A percentile compares a stretch with the other conserved stretches of the same genome.
Conservation (phyloP, 805 yeast species). For the Candida glaebosa region DNA sequence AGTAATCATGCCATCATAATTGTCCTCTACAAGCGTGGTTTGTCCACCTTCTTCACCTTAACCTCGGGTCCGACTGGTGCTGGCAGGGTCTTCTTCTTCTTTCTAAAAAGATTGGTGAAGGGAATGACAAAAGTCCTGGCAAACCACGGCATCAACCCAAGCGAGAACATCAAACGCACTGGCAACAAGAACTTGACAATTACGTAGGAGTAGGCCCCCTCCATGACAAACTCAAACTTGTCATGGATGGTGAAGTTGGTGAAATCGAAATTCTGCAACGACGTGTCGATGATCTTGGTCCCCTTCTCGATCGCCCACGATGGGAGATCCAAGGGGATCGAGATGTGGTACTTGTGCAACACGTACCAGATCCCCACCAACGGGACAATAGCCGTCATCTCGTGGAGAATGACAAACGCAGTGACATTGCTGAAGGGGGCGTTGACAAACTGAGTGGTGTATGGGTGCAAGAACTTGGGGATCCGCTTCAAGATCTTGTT, state of each 20-base stretch:
- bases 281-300: conserved; percentile 50
- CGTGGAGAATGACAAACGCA: conserved; percentile 68
- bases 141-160: conserved; percentile 55
- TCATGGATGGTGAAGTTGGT: conserved; percentile 40
- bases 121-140: conserved; percentile 53
- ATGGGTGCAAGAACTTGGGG: conserved; percentile 50
- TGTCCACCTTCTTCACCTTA: conserved; percentile 23
- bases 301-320: conserved; percentile 61
- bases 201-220: conserved; percentile 75
- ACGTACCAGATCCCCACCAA: conserved; percentile 64
- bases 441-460: conserved; percentile 45
- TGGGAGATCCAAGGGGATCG: conserved; percentile 54
- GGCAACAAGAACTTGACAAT: conserved; percentile 62
- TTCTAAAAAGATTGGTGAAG: conserved; percentile 14
- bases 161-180: conserved; percentile 46
- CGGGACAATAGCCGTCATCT: conserved; percentile 71
- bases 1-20: too few relatives aligned
- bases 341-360: conserved; percentile 52
- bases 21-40: conserved; percentile 35
- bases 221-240: conserved; percentile 53
- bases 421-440: conserved; percentile 63
- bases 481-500: conserved; percentile 29
- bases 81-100: background rate
- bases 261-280: conserved; percentile 37
- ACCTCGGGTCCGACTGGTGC: conserved; percentile 2